A percentile compares a stretch with the other conserved stretches of the same genome.
phyloP scores from a whole-genome alignment of 441 rosid species.

The Adansonia rubrostipa region DNA sequence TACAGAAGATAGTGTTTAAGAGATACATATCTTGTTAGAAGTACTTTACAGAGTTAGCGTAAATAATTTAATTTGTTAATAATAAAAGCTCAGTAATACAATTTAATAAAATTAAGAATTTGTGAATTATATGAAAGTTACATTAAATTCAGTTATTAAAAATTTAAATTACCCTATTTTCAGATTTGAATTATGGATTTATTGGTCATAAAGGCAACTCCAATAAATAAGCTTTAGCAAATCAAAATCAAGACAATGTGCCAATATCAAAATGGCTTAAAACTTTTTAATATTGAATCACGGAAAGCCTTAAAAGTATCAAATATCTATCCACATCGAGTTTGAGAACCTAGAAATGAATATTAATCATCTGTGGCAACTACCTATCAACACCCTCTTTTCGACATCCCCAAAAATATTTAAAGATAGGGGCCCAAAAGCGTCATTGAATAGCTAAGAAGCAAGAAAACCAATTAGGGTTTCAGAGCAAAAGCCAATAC shows the following conservation, averaged over 20 bases:
- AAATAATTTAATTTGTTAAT: no score
- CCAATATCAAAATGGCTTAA: background rate
- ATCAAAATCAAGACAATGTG: background rate
- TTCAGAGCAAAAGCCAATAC: conserved; percentile 66
- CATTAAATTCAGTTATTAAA: no score
- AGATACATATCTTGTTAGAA: no score
- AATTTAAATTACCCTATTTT: no score
- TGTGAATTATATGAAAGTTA: no score
- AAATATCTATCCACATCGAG: background rate
- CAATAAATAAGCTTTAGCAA: background rate
- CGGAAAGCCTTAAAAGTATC: background rate
- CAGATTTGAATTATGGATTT: no score
- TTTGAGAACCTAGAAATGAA: background rate
- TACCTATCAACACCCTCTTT: conserved; percentile 19
- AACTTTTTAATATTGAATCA: background rate
- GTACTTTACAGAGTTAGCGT: no score
- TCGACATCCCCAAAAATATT: background rate
- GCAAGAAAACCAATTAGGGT: conserved; percentile 38
- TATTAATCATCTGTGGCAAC: conserved; percentile 17
- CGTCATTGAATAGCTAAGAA: background rate
- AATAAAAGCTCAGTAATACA: no score
- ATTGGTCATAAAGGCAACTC: no score
- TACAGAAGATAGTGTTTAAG: no score
- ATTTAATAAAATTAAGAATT: no score
- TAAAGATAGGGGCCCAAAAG: background rate